Percentiles rank a stretch among this genome's conserved stretches.
phyloP scores from a whole-genome alignment of 2,329 filamentous ascomycete genomes.

The Ilyonectria destructans region DNA sequence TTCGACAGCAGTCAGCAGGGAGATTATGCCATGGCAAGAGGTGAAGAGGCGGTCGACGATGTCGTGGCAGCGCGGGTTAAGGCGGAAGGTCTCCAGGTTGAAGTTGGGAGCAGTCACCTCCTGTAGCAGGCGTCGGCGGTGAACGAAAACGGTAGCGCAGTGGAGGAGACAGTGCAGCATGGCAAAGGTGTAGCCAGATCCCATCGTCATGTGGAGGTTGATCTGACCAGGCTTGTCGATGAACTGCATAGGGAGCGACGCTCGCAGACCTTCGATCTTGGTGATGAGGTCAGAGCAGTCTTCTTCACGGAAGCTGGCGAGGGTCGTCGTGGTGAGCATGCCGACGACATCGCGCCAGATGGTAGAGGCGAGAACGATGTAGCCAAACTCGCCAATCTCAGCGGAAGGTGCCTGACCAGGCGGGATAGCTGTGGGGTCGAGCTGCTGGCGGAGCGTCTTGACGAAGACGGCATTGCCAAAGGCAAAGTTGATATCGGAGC shows the following conservation, averaged over 20 bases:
- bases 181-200: slow-evolving; percentile 74
- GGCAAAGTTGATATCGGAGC: slow-evolving; percentile 75
- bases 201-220: slow-evolving; percentile 76
- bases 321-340: slow-evolving; percentile 71
- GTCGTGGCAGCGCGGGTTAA: slow-evolving; percentile 65
- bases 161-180: slow-evolving; percentile 76
- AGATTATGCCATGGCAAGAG: slow-evolving; percentile 73
- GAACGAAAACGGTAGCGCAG: slow-evolving; percentile 74
- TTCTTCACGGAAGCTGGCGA: slow-evolving; percentile 69
- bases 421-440: slow-evolving; percentile 54
- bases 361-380: slow-evolving; percentile 74
- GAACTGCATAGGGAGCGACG: slow-evolving; percentile 72
- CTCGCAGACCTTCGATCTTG: slow-evolving; percentile 71
- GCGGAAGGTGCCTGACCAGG: slow-evolving; percentile 59
- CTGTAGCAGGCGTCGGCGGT: slow-evolving; percentile 73
- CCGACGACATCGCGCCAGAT: slow-evolving; percentile 75
- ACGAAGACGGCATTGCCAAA: slow-evolving; percentile 74
- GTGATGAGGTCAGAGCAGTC: slow-evolving; percentile 67
- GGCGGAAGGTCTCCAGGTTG: slow-evolving; percentile 69
- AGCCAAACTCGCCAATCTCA: slow-evolving; percentile 74
- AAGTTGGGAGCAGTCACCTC: slow-evolving; percentile 69
- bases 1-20: slow-evolving; percentile 70
- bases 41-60: slow-evolving; percentile 72
- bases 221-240: slow-evolving; percentile 75
- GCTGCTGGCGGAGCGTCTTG: slow-evolving; percentile 67